phyloP scores from a whole-genome alignment of 345 rosid genomes.

The Gossypium anomalum region DNA sequence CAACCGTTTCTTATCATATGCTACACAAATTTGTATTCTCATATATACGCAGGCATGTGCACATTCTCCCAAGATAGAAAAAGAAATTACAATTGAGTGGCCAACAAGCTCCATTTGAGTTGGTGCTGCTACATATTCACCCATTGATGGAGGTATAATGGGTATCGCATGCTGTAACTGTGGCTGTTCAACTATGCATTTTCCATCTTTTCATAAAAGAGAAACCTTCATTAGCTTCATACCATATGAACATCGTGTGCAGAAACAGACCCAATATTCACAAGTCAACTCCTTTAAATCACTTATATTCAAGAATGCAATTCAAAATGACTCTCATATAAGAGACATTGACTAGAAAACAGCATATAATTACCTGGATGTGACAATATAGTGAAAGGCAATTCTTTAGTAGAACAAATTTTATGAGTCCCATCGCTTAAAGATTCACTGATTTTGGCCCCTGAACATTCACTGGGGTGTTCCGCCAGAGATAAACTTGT shows the following conservation, averaged over 20 bases:
- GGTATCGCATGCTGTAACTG: constrained; percentile 18
- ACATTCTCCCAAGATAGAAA: constrained; percentile 6
- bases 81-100: constrained; percentile 33
- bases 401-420: constrained; percentile 15
- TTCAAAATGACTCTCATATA: not conserved
- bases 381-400: not conserved
- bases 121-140: constrained; percentile 24
- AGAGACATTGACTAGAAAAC: not conserved
- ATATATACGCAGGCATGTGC: not conserved
- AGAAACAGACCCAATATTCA: not conserved
- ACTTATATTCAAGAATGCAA: not conserved
- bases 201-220: constrained; percentile 22
- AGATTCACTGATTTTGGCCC: constrained; percentile 17
- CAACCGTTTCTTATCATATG: not conserved
- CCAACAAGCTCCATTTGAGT: constrained; percentile 32
- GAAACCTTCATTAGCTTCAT: constrained; percentile 6
- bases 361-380: constrained; percentile 30
- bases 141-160: constrained; percentile 18
- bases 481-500: constrained; percentile 9
- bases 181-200: constrained; percentile 23
- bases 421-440: constrained; percentile 14
- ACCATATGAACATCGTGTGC: not conserved
- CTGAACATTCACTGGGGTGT: constrained; percentile 9
- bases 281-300: not conserved
- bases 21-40: not conserved